Conservation (phyloP, 768 basidiomycete species). For the Strobilomyces confusus region DNA sequence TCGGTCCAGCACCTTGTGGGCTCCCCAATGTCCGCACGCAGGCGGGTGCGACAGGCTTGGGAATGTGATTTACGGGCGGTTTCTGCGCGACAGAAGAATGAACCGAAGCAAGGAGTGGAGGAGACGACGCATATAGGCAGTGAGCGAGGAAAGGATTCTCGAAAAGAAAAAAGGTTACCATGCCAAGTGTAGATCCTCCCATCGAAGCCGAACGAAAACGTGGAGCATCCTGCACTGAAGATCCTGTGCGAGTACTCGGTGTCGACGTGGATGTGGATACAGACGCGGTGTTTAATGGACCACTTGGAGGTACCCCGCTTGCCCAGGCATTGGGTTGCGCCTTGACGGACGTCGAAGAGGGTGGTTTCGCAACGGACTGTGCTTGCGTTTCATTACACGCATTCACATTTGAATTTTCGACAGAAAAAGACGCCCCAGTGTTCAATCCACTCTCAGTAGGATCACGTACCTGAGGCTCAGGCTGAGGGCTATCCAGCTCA, state of each 20-base stretch:
- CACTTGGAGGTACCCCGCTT: not conserved
- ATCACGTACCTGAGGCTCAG: constrained; percentile 10
- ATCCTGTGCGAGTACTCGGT: not conserved
- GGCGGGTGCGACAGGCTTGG: constrained; percentile 2
- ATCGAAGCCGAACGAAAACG: constrained; percentile 25
- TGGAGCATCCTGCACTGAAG: not conserved
- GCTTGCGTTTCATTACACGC: not conserved
- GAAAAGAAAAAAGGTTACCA: no score
- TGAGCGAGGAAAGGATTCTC: no score
- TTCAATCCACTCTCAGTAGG: not conserved
- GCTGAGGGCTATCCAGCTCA: not conserved
- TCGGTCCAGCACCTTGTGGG: constrained; percentile 1
- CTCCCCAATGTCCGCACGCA: constrained; percentile 8
- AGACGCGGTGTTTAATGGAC: not conserved
- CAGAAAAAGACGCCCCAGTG: not conserved
- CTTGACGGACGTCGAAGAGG: not conserved
- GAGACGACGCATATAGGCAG: constrained; percentile 1
- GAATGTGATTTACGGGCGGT: constrained; percentile 1
- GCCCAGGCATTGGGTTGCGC: not conserved
- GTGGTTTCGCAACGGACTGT: not conserved
- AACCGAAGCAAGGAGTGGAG: constrained; percentile 29
- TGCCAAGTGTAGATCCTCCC: constrained; percentile 37
- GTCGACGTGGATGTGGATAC: not conserved
- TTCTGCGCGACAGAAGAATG: constrained; percentile 21
- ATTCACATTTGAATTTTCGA: not conserved